phyloP scores from a whole-genome alignment of 2,329 filamentous ascomycete genomes.

The Phoma sp. region DNA sequence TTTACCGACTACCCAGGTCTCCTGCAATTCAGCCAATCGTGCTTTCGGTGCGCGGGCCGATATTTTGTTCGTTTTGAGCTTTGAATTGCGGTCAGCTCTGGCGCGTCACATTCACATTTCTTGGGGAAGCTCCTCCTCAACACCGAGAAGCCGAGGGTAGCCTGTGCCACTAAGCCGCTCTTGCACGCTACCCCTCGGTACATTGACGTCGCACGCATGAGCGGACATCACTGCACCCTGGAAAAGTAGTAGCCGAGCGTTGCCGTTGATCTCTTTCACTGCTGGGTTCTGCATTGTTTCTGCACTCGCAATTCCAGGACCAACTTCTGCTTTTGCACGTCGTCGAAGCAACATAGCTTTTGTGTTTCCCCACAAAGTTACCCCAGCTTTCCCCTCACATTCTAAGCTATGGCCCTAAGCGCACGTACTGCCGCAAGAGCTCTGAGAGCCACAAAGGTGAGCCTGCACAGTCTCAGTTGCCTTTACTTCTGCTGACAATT shows the following conservation, averaged over 20 bases:
- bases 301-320: conserved; percentile 8
- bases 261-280: conserved; percentile 33
- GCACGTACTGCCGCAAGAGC: conserved; percentile 67
- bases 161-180: conserved; percentile 30
- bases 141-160: conserved; percentile 41
- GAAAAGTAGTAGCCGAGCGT: conserved; percentile 36
- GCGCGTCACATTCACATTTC: neutral
- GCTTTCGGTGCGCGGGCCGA: conserved; percentile 8
- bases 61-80: neutral
- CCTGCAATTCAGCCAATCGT: neutral
- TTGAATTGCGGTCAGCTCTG: neutral
- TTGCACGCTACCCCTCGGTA: conserved; percentile 40
- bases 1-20: conserved; percentile 17
- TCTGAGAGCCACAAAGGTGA: conserved; percentile 68
- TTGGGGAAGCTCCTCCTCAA: conserved; percentile 12
- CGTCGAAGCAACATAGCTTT: conserved; percentile 21
- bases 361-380: conserved; percentile 29
- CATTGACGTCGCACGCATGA: conserved; percentile 24
- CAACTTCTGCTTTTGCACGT: conserved; percentile 8
- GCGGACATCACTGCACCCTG: conserved; percentile 18
- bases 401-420: conserved; percentile 66
- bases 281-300: conserved; percentile 7
- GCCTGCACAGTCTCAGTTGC: conserved; percentile 28
- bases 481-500: conserved; percentile 20
- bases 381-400: conserved; percentile 38